A percentile compares a stretch with the other conserved stretches of the same genome.
These are phyloP conservation scores for Mucuna pruriens DNA, from an alignment of 306 rosid genomes.

Conservation along the genomic window DNA sequence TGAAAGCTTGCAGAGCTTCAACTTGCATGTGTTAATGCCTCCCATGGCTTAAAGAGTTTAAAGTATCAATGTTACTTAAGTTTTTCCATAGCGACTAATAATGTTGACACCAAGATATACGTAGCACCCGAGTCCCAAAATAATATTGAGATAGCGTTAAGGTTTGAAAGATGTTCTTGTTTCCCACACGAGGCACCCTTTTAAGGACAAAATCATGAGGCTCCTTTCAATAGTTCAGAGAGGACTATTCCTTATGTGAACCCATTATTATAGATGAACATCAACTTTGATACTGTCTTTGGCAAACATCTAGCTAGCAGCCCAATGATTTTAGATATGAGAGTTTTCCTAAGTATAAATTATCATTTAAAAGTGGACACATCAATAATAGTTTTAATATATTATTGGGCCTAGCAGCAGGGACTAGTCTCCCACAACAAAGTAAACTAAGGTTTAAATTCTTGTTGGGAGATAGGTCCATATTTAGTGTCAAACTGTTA, in stretches of 20 bases:
- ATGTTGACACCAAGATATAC: background rate
- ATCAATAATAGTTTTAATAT: background rate
- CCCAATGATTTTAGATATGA: background rate
- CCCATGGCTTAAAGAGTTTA: conserved; percentile 11
- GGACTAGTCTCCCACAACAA: too few relatives aligned
- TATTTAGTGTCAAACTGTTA: too few relatives aligned
- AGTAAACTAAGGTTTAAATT: too few relatives aligned
- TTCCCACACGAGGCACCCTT: background rate
- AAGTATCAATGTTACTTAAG: background rate
- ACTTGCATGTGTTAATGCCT: background rate
- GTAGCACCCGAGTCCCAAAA: background rate
- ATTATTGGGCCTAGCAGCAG: too few relatives aligned
- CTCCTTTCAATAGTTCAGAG: background rate
- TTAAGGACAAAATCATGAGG: background rate
- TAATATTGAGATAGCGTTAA: background rate
- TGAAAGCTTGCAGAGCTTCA: background rate
- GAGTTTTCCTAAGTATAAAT: background rate
- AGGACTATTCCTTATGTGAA: background rate
- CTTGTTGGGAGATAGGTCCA: too few relatives aligned
- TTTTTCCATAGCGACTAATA: background rate
- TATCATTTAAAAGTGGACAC: background rate
- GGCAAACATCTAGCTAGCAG: background rate
- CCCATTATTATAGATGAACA: background rate
- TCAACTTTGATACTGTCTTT: background rate
- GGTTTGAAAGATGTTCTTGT: background rate